Evolutionary conservation across 2,329 filamentous ascomycete genomes (phyloP).

Genomic region (Orbilia blumenaviensis): DNA sequence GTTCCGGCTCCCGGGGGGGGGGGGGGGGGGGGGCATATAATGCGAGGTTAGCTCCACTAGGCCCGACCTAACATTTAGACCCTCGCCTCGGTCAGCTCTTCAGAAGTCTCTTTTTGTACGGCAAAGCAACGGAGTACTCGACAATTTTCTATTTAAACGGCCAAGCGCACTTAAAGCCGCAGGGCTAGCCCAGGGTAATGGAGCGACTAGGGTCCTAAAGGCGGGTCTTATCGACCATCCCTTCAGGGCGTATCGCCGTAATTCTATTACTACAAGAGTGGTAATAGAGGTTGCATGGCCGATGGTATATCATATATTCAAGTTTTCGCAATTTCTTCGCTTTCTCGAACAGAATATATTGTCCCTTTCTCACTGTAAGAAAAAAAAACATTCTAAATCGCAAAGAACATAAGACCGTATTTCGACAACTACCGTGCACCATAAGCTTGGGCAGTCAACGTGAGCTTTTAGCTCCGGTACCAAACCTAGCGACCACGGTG

Average conservation of each 20-base stretch:
- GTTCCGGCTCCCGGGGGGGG: conserved; percentile 26
- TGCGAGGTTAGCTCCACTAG: conserved; percentile 24
- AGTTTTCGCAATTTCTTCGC: conserved; percentile 50
- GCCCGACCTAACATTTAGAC: conserved; percentile 26
- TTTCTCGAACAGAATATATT: conserved; percentile 37
- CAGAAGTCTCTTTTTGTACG: conserved; percentile 18
- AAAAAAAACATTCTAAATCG: conserved; percentile 19
- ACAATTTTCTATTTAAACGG: conserved; percentile 43
- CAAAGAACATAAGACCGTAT: conserved; percentile 36
- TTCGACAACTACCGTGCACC: conserved; percentile 51
- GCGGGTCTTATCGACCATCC: conserved; percentile 51
- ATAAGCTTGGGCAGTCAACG: conserved; percentile 43
- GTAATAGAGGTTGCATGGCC: conserved; percentile 44
- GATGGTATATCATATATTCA: conserved; percentile 53
- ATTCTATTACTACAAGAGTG: conserved; percentile 50
- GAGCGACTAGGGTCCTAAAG: conserved; percentile 43
- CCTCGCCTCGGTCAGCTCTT: conserved; percentile 22
- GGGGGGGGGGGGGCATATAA: conserved; percentile 19
- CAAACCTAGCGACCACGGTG: conserved; percentile 36
- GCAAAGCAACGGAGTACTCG: conserved; percentile 20
- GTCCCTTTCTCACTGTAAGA: conserved; percentile 51
- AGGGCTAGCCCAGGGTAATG: conserved; percentile 53
- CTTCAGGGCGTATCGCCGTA: conserved; percentile 49
- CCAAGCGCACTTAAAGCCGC: conserved; percentile 45
- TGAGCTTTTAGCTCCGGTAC: conserved; percentile 53